Conservation (phyloP, 352 stramenopile genomes). For the Blastocystis hominis region DNA sequence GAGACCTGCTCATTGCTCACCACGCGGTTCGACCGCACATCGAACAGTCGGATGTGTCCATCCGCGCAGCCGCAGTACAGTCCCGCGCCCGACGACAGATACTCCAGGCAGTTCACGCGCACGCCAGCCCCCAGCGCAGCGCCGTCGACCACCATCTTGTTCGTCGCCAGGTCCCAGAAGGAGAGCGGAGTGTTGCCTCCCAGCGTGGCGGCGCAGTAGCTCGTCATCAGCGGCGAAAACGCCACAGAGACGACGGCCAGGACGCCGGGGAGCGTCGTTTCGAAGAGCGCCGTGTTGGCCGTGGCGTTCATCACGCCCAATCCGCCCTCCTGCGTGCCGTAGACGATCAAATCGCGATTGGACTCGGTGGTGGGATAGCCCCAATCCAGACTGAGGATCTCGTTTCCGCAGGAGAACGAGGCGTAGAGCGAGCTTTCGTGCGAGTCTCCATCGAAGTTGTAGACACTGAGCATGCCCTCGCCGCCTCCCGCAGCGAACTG, state of each 20-base stretch:
- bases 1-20: not conserved
- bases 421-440: not conserved
- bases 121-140: not conserved
- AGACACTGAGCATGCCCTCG: constrained; percentile 7
- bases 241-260: not conserved
- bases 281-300: not conserved
- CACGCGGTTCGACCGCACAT: not conserved
- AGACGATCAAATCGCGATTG: not conserved
- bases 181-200: not conserved
- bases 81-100: not conserved
- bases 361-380: not conserved
- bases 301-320: not conserved
- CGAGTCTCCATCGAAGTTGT: not conserved
- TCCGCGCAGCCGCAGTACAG: constrained; percentile 15
- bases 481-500: constrained; percentile 33
- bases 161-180: constrained; percentile 19
- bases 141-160: not conserved
- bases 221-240: constrained; percentile 13
- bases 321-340: not conserved
- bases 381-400: constrained; percentile 27
- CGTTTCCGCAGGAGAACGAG: constrained; percentile 25
- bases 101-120: constrained; percentile 30
- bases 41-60: constrained; percentile 14
- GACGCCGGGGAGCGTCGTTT: not conserved
- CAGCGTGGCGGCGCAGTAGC: not conserved